Percentiles rank a stretch among this genome's conserved stretches.
phyloP scores from a whole-genome alignment of 1,284 basidiomycete species.

The Entoloma clypeatum region DNA sequence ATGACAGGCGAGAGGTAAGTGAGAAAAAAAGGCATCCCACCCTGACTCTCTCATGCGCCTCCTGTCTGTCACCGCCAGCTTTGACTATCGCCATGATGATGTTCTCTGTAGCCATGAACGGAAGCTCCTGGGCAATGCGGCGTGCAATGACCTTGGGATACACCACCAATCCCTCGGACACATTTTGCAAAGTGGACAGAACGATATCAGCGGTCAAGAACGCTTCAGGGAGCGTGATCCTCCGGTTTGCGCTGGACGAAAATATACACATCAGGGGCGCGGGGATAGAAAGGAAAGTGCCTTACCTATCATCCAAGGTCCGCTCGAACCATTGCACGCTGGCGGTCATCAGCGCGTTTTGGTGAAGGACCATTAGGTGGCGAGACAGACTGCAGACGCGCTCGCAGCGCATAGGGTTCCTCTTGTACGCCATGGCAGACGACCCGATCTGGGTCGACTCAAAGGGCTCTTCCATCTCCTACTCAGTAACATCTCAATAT shows the following conservation, averaged over 20 bases:
- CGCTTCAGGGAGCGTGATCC: slow-evolving; percentile 94
- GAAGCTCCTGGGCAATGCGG: slow-evolving; percentile 91
- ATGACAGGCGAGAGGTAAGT: not conserved
- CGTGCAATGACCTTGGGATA: slow-evolving; percentile 95
- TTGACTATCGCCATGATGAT: slow-evolving; percentile 99
- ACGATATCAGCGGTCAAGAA: slow-evolving; percentile 98
- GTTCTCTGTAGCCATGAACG: slow-evolving; percentile 99
- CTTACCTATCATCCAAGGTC: slow-evolving; percentile 87
- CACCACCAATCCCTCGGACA: slow-evolving; percentile 95
- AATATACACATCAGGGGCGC: slow-evolving; percentile 2
- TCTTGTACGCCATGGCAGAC: slow-evolving; percentile 99
- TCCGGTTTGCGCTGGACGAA: slow-evolving; percentile 79
- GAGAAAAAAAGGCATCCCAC: slow-evolving; percentile 39
- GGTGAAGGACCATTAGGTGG: slow-evolving; percentile 90
- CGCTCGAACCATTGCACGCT: slow-evolving; percentile 97
- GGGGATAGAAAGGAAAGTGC: slow-evolving; percentile 2
- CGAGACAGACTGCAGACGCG: slow-evolving; percentile 93
- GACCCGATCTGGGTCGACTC: slow-evolving; percentile 99
- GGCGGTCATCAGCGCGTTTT: slow-evolving; percentile 90
- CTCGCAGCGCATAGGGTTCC: slow-evolving; percentile 99
- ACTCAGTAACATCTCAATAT: not conserved
- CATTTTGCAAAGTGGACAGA: slow-evolving; percentile 92
- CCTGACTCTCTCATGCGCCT: slow-evolving; percentile 94
- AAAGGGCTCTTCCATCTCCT: slow-evolving; percentile 99
- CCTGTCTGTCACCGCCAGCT: slow-evolving; percentile 91